Evolutionary conservation across 2,329 filamentous ascomycete species (phyloP), one percentile per base, ranked within the genome.

Genomic region (Cercospora janseana): DNA sequence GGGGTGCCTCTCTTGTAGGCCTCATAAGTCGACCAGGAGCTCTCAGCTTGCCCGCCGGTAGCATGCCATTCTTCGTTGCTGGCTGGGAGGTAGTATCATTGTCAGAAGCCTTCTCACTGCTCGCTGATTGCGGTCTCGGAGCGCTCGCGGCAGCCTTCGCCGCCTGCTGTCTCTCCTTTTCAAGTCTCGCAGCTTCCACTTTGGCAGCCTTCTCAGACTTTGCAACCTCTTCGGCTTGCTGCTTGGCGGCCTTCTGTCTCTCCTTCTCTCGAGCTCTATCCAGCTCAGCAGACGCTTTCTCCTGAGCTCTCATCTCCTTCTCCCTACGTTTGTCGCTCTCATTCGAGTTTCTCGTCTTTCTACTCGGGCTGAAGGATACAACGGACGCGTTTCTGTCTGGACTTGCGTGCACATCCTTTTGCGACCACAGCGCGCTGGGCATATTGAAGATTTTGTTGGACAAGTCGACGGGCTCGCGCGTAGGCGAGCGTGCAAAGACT

Each of bases 181-280:
- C 66, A 24, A 66, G 61, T 16, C 68, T 62, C 52, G 67, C 68
- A 26, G 66, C 64, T 40, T 68, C 62, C 18, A 66, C 65, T 35
- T 63, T 58, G 26, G 70, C 69, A 16, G 62, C 64, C 55, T 72
- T 70, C 34, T 73, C 69, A 28, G 55, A 58, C 29, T 60, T 60
- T 10, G 65, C 63, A 9, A 43, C 65, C 42, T 62, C 61, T 52
- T 76, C 73, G 31, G 79, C 76, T 61, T 78, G 81, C 51, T 80
- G 78, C 4, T 75, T 71, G 2, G 73, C 70, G 29, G 81, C 86
- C 64, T 86, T 87, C 58, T 85, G 80, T 4, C 84, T 77, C 63
- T 88, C 85, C 67, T 86, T 85, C 59, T 83, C 80, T 6, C 85
- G 80, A 34, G 79, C 81, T 61, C 83, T 86, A 57, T 86, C 82